Conservation (phyloP, 305 asterid species). For the Plantago coronopus region DNA sequence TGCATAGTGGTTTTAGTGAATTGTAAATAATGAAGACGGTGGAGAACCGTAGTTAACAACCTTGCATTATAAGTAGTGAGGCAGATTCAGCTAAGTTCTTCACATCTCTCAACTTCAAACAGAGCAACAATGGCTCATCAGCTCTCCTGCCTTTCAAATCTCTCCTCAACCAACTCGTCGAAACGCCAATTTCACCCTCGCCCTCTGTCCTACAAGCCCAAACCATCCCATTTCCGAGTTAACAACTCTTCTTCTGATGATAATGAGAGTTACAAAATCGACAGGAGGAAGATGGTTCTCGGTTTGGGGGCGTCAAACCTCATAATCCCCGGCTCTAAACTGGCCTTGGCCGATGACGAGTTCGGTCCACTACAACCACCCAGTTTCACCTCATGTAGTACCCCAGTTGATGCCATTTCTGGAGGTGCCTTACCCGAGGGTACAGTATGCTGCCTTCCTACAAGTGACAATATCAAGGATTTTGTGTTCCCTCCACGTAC, state of each 20-base stretch:
- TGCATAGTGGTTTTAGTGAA: too few species aligned
- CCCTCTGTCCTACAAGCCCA: not conserved
- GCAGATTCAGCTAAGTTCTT: too few species aligned
- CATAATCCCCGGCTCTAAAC: not conserved
- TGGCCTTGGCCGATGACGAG: not conserved
- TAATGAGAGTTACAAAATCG: not conserved
- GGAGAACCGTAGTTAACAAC: too few species aligned
- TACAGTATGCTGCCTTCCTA: not conserved
- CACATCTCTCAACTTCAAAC: too few species aligned
- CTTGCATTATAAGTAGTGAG: too few species aligned
- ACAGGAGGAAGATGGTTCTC: slow-evolving; percentile 1
- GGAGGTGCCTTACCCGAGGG: not conserved
- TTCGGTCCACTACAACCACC: not conserved
- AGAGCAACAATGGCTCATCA: not conserved
- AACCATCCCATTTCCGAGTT: not conserved
- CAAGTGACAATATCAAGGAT: not conserved
- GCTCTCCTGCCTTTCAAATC: not conserved
- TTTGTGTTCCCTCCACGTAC: not conserved
- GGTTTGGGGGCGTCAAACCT: slow-evolving; percentile 2
- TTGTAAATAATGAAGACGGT: too few species aligned
- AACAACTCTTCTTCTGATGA: not conserved
- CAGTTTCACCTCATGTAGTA: not conserved
- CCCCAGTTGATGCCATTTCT: not conserved
- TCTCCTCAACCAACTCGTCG: not conserved
- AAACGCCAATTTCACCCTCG: not conserved